Evolutionary conservation across 1,139 yeast species (phyloP), one percentile per base, ranked within the genome.

Genomic region (Saccharomyces uvarum): DNA sequence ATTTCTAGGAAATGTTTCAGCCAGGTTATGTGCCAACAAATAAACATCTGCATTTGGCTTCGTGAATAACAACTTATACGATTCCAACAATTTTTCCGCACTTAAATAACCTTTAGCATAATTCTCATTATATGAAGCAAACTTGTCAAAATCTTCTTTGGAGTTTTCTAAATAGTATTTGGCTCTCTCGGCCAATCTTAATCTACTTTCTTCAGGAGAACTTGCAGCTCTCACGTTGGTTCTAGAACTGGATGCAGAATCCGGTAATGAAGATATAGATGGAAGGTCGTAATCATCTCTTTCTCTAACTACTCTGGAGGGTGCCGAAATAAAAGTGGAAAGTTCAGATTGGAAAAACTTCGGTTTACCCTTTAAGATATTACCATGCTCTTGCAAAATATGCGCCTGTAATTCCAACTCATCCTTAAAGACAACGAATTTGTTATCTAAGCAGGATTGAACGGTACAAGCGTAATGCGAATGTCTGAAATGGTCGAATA

Each of bases 391-490:
- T 60, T 83, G 82, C 52, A 89, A 73, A 84, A 89, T 85, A 70
- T 93, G 99, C 1, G 95, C 95, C 52, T 88, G 85, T 53, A 93
- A 75, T 63, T 90, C 98, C 58, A 90, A 73, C 56, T 88, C 95
- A 60, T 90, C 93, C 31, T 85, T 79, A 67, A 93, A 93, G 1
- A 93, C 99, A 38, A 95, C 95, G 72, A 93, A 91, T 68, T 88
- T 86, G 68, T 87, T 83, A 55, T 91, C 98, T 52, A 91, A 73
- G 72, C 99, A 93, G n/a, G 79, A 66, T 49, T 82, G 87, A n/a
- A 87, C 86, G 44, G 79, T 77, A 71, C 99, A 93, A 13, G 84
- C 83, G 69, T 76, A 89, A 71, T 93, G 99, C 50, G 78, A 82
- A 6, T 68, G 71, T 58, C 75, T 77, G 72, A 93, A 93, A 73